Percentiles rank a stretch among this genome's conserved stretches.
Conservation (phyloP, 257 asterid genomes). For the Galeopsis tetrahit region DNA sequence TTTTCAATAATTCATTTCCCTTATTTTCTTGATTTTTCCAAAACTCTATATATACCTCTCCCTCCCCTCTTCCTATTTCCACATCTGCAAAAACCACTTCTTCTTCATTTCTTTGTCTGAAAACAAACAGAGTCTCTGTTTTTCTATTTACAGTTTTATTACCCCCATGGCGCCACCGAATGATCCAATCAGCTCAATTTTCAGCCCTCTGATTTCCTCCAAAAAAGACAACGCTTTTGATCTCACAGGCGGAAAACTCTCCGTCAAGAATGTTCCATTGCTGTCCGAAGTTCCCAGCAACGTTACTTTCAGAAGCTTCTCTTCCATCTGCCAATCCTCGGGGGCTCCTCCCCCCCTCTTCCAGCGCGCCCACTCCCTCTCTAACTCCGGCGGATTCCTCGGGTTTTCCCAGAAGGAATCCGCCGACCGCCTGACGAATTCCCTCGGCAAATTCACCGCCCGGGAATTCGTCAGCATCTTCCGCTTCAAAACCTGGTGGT, state of each 20-base stretch:
- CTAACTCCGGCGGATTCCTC: conserved; percentile 64
- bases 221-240: conserved; percentile 39
- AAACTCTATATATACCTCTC: conserved; percentile 34
- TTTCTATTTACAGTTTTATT: conserved; percentile 24
- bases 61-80: not conserved
- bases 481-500: conserved; percentile 91
- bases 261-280: conserved; percentile 46
- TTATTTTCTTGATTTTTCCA: not conserved
- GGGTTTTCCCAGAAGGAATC: conserved; percentile 52
- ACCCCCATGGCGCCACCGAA: conserved; percentile 58
- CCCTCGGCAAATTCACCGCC: conserved; percentile 59
- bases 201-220: conserved; percentile 31
- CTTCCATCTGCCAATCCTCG: conserved; percentile 49
- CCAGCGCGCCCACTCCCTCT: conserved; percentile 48
- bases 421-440: conserved; percentile 53
- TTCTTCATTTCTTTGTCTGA: not conserved
- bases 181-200: conserved; percentile 37
- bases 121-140: conserved; percentile 8
- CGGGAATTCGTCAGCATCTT: conserved; percentile 78
- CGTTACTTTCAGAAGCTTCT: conserved; percentile 57
- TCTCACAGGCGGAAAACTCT: conserved; percentile 48
- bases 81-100: not conserved
- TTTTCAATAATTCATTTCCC: not conserved
- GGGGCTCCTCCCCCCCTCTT: conserved; percentile 52
- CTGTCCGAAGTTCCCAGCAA: conserved; percentile 59